Evolutionary conservation across 805 yeast species (phyloP), one percentile per base, ranked within the genome.

Genomic region (Kurtzmaniella cleridarum): DNA sequence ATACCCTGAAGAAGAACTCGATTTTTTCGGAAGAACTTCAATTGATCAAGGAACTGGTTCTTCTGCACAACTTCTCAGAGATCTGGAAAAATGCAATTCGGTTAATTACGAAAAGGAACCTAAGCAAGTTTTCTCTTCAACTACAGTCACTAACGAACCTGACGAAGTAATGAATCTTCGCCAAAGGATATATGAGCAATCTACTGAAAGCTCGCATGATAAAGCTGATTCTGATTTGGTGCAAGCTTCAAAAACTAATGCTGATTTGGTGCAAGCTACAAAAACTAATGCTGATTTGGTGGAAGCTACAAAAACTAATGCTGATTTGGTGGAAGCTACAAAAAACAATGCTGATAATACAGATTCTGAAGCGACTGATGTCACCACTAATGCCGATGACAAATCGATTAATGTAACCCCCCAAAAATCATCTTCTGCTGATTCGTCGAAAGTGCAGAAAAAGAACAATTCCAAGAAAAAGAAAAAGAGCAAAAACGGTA

Each of bases 1-100:
- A 13, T 83, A 83, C 51, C 85, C 86, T 1, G 73, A 65, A 14
- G 79, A 76, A 4, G 84, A 79, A 45, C 66, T 73, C 35, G 79
- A 77, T 23, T 81, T 81, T 47, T 80, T 81, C 50, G 85, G 84
- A 1, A 49, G 73, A 40, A 46, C 65, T 1, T 30, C 44, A 7
- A 55, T 52, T 13, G 34, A 48, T 20, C 47, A 54, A 4, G 39
- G 41, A 11, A 45, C 51, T 2, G 71, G 69, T 1, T 50, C 69
- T 1, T 60, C 66, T 11, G 51, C 66, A 0, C 51, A 50, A 36
- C 40, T 30, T 28, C 41, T 39, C 15, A 41, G 36, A 24, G 44
- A 36, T 30, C 38, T 35, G 14, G 37, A 31, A 12, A 30, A 16
- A 12, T 33, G 14, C 15, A 39, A 37, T 18, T 32, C 29, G 10